These are phyloP conservation scores for Dimargaris xerosporica DNA, from an alignment of 192 early-diverging fungal genomes.

Conservation along the genomic window DNA sequence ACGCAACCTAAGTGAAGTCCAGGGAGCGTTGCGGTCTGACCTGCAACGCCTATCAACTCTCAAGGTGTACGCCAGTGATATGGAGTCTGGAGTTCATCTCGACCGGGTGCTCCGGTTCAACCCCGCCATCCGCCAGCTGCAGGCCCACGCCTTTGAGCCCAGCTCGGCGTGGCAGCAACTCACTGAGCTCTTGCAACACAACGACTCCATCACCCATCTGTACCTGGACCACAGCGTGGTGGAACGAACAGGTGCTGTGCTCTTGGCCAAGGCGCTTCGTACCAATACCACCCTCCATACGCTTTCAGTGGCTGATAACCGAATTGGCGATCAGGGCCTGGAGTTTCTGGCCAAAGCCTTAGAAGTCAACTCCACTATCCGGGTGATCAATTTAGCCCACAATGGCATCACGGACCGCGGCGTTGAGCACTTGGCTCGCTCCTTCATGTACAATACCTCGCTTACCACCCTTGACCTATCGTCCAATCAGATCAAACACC, in stretches of 20 bases:
- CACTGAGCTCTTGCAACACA: slow-evolving; percentile 12
- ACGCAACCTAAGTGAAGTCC: slow-evolving; percentile 11
- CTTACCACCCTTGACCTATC: slow-evolving; percentile 12
- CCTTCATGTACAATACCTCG: slow-evolving; percentile 5
- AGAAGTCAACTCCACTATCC: slow-evolving; percentile 12
- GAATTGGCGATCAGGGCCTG: slow-evolving; percentile 15
- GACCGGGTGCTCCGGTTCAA: slow-evolving; percentile 12
- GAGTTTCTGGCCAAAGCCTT: slow-evolving; percentile 13
- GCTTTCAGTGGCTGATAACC: slow-evolving; percentile 11
- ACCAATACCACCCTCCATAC: slow-evolving; percentile 14
- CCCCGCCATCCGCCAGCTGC: slow-evolving; percentile 12
- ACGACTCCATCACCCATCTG: slow-evolving; percentile 8
- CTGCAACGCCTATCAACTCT: slow-evolving; percentile 12
- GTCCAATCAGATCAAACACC: slow-evolving; percentile 11
- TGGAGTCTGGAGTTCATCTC: slow-evolving; percentile 8
- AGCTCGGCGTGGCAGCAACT: slow-evolving; percentile 13
- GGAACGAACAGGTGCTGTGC: slow-evolving; percentile 14
- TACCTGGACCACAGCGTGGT: slow-evolving; percentile 13
- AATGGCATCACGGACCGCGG: slow-evolving; percentile 14
- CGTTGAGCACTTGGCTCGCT: slow-evolving; percentile 12
- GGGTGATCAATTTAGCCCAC: slow-evolving; percentile 8
- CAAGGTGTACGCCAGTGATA: slow-evolving; percentile 10
- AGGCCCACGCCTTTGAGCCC: slow-evolving; percentile 12
- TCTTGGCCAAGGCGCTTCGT: slow-evolving; percentile 14
- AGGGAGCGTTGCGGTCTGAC: slow-evolving; percentile 11